Percentiles rank a stretch among this genome's conserved stretches.
These are phyloP conservation scores for Persicaria maculosa DNA, from an alignment of 148 eudicot species.

Conservation along the genomic window DNA sequence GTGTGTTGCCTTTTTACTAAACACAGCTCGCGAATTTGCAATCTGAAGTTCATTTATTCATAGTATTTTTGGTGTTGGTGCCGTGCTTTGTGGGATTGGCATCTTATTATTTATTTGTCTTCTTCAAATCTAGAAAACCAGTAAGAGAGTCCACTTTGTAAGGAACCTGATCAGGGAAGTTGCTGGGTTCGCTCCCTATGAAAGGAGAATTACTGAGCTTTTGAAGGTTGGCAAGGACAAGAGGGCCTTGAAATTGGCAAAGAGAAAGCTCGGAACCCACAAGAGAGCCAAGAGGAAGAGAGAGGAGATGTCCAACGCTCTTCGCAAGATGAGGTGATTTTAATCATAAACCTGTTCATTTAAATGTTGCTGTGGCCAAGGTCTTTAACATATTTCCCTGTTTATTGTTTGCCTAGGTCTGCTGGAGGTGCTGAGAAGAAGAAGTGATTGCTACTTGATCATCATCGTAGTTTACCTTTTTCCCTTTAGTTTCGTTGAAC, in stretches of 20 bases:
- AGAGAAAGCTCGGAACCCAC: constrained; percentile 56
- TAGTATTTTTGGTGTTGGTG: neutral
- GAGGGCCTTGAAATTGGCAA: constrained; percentile 47
- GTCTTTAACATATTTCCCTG: neutral
- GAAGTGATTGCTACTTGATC: constrained; percentile 19
- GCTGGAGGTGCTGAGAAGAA: constrained; percentile 27
- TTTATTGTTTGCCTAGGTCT: constrained; percentile 7
- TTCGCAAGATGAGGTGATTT: constrained; percentile 41
- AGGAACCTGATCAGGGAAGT: constrained; percentile 36
- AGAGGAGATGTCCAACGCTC: constrained; percentile 52
- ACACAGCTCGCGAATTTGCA: neutral
- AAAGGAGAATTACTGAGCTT: constrained; percentile 42
- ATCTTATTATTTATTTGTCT: neutral
- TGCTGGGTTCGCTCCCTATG: constrained; percentile 38
- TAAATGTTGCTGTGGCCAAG: neutral
- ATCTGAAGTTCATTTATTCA: neutral
- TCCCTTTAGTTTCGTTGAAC: neutral
- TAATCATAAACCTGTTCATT: neutral
- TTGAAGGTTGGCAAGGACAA: constrained; percentile 51
- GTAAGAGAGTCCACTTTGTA: constrained; percentile 33
- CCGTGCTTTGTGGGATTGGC: neutral
- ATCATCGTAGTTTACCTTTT: neutral
- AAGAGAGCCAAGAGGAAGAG: constrained; percentile 57
- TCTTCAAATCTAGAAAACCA: constrained; percentile 26
- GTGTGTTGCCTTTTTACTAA: neutral